Conservation (phyloP, 2,329 filamentous ascomycete species). For the Fusarium newnesense region DNA sequence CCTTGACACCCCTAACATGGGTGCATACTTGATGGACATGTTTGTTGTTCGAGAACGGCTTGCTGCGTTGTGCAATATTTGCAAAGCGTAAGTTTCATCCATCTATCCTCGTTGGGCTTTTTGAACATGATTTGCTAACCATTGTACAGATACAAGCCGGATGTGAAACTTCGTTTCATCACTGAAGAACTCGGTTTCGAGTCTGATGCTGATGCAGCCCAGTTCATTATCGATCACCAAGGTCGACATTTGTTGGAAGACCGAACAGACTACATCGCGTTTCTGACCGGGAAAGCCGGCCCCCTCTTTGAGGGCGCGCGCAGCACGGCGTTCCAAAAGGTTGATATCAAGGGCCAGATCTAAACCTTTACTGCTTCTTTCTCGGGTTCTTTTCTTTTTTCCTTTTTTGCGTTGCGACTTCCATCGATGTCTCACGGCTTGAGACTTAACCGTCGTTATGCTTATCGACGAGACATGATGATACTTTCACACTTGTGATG, state of each 20-base stretch:
- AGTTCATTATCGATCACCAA: conserved; percentile 87
- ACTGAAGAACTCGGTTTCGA: conserved; percentile 97
- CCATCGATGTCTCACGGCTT: conserved; percentile 17
- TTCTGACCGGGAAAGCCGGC: conserved; percentile 79
- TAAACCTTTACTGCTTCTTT: conserved; percentile 55
- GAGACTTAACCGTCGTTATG: conserved; percentile 23
- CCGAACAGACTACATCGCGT: conserved; percentile 76
- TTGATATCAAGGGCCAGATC: conserved; percentile 98
- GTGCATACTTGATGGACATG: conserved; percentile 98
- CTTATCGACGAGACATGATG: conserved; percentile 32
- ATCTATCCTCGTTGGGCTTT: not conserved
- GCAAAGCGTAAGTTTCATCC: conserved; percentile 81
- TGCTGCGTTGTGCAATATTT: conserved; percentile 88
- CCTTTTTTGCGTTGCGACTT: conserved; percentile 16
- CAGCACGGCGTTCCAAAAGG: conserved; percentile 79
- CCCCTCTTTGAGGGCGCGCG: conserved; percentile 79
- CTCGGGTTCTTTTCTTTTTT: conserved; percentile 13
- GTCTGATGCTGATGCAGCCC: conserved; percentile 87
- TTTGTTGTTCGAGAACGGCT: conserved; percentile 95
- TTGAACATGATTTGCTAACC: conserved; percentile 56
- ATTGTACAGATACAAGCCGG: conserved; percentile 82
- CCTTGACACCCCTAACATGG: conserved; percentile 94
- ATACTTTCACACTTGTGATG: conserved; percentile 33
- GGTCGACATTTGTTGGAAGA: conserved; percentile 82
- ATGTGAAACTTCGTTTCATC: conserved; percentile 88